Evolutionary conservation across 2,329 filamentous ascomycete species (phyloP).

Genomic region (Apiospora koreana): DNA sequence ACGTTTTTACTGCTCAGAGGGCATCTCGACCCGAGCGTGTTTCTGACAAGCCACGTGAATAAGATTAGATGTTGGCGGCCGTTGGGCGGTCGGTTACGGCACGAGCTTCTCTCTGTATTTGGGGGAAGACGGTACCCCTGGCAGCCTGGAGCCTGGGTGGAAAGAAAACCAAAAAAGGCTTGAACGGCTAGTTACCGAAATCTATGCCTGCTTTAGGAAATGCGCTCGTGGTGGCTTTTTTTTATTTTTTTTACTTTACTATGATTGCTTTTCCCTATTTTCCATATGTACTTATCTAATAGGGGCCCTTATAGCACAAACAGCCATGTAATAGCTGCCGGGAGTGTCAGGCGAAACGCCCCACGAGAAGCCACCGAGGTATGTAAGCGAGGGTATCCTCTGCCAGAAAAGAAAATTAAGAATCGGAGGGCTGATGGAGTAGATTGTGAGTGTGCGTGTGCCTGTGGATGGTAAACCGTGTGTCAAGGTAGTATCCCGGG

Average conservation of each 20-base stretch:
- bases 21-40: slow-evolving; percentile 3
- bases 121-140: no score
- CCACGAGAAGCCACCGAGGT: not conserved
- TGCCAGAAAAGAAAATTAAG: not conserved
- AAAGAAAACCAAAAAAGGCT: not conserved
- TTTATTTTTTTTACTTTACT: not conserved
- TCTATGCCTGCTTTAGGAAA: slow-evolving; percentile 12
- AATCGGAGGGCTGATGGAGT: not conserved
- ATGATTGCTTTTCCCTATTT: slow-evolving; percentile 3
- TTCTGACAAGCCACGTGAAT: slow-evolving; percentile 10
- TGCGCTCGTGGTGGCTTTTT: slow-evolving; percentile 8
- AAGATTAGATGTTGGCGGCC: slow-evolving; percentile 1
- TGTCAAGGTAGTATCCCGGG: slow-evolving; percentile 7
- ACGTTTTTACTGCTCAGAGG: not conserved
- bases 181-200: slow-evolving; percentile 9
- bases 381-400: not conserved
- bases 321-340: not conserved
- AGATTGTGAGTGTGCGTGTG: not conserved
- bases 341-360: not conserved
- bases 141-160: not conserved
- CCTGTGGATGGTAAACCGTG: not conserved
- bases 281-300: not conserved
- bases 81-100: not conserved
- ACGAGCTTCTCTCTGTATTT: not conserved
- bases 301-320: not conserved